These are phyloP conservation scores for Penicillium paneum DNA, from an alignment of 2,329 filamentous ascomycete genomes.

Conservation along the genomic window DNA sequence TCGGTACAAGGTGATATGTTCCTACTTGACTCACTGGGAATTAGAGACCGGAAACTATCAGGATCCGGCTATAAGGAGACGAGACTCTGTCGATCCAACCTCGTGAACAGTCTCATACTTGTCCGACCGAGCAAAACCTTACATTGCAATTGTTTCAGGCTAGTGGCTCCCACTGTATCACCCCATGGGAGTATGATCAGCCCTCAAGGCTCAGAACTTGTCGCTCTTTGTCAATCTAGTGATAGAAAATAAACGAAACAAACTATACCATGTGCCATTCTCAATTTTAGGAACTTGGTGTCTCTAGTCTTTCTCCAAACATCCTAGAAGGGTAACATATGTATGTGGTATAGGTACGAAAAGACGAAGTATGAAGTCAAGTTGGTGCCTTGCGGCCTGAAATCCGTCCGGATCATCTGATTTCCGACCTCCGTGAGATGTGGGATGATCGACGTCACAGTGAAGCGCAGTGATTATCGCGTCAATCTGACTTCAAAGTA, in stretches of 20 bases:
- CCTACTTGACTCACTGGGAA: neutral
- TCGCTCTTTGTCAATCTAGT: neutral
- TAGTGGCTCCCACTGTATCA: neutral
- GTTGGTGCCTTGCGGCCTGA: slow-evolving; percentile 19
- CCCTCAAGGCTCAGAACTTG: neutral
- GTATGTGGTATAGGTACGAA: neutral
- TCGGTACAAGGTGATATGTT: neutral
- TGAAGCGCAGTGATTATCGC: slow-evolving; percentile 3
- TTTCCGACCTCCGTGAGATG: slow-evolving; percentile 15
- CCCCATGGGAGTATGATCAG: neutral
- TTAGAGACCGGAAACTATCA: neutral
- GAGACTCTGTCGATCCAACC: too few species aligned
- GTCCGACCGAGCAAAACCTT: neutral
- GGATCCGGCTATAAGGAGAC: neutral
- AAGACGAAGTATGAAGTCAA: neutral
- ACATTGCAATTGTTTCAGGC: neutral
- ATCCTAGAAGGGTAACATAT: neutral
- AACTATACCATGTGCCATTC: fast-evolving
- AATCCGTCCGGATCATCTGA: slow-evolving; percentile 11
- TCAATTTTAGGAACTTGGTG: too few species aligned
- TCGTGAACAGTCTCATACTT: neutral
- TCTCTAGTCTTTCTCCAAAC: neutral
- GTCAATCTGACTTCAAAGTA: slow-evolving; percentile 2
- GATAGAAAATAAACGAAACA: too few species aligned
- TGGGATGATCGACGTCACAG: slow-evolving; percentile 30